A percentile compares a stretch with the other conserved stretches of the same genome.
Conservation (phyloP, 495 filamentous ascomycete species). For the Bacidia gigantensis region DNA sequence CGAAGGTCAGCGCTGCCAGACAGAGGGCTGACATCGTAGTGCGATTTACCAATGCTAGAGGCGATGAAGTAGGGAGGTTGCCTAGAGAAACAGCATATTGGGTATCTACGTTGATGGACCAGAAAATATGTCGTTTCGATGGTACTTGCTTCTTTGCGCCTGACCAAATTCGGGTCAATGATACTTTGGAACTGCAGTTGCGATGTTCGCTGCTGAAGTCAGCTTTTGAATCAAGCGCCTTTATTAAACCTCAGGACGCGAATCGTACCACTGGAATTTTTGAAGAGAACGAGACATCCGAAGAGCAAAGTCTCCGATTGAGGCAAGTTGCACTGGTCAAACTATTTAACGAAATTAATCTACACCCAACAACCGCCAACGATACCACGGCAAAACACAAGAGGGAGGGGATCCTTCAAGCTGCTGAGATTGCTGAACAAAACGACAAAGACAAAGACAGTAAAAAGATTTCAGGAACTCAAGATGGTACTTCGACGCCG, state of each 20-base stretch:
- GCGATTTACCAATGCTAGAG: slow-evolving; percentile 71
- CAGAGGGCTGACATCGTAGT: slow-evolving; percentile 67
- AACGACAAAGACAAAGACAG: slow-evolving; percentile 45
- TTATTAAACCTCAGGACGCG: slow-evolving; percentile 43
- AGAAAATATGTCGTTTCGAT: slow-evolving; percentile 77
- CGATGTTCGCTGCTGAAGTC: slow-evolving; percentile 59
- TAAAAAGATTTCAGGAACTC: slow-evolving; percentile 29
- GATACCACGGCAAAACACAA: slow-evolving; percentile 67
- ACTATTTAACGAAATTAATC: slow-evolving; percentile 76
- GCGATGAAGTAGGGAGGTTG: slow-evolving; percentile 78
- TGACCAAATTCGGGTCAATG: slow-evolving; percentile 72
- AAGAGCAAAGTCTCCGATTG: slow-evolving; percentile 73
- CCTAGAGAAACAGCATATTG: slow-evolving; percentile 83
- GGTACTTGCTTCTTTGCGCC: slow-evolving; percentile 83
- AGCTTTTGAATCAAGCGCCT: slow-evolving; percentile 51
- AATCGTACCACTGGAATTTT: slow-evolving; percentile 61
- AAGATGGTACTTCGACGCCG: slow-evolving; percentile 35
- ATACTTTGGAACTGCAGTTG: slow-evolving; percentile 83
- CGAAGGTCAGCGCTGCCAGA: slow-evolving; percentile 27
- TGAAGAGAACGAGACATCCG: slow-evolving; percentile 70
- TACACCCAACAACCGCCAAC: slow-evolving; percentile 59
- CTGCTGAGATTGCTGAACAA: slow-evolving; percentile 72
- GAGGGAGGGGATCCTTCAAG: slow-evolving; percentile 66
- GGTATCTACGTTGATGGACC: slow-evolving; percentile 87
- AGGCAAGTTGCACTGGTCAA: slow-evolving; percentile 79